phyloP scores from a whole-genome alignment of 306 rosid species.

The Vigna trinervia region DNA sequence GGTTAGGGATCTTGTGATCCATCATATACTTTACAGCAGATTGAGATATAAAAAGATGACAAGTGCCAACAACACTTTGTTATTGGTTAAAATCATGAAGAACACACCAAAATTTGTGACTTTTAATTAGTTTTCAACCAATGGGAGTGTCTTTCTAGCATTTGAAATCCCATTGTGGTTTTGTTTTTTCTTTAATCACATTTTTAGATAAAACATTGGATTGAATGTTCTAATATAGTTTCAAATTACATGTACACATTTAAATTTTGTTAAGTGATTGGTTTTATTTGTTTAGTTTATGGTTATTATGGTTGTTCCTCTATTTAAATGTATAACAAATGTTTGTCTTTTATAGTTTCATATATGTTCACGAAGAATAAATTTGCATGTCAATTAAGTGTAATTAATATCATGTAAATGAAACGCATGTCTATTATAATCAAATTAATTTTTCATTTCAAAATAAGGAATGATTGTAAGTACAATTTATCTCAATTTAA shows the following conservation, averaged over 20 bases:
- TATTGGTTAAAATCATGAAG: no score
- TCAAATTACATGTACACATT: neutral
- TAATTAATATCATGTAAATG: no score
- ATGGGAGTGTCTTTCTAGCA: neutral
- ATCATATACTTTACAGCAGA: neutral
- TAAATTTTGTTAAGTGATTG: neutral
- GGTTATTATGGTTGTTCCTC: neutral
- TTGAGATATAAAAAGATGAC: neutral
- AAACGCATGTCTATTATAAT: no score
- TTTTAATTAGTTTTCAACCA: no score
- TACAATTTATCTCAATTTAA: no score
- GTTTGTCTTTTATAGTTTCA: neutral
- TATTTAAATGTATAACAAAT: neutral
- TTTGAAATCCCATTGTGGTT: neutral
- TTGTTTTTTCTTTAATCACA: neutral
- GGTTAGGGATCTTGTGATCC: neutral
- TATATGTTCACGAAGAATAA: neutral
- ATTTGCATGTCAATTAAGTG: neutral
- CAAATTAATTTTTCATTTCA: no score
- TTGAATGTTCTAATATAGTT: neutral
- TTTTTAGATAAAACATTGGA: slow-evolving; percentile 4
- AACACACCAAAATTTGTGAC: neutral
- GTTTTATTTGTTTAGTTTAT: neutral
- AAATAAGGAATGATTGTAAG: no score
- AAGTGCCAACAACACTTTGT: no score